Evolutionary conservation across 2,329 filamentous ascomycete genomes (phyloP), one percentile per base, ranked within the genome.

Genomic region (Colletotrichum simmondsii): DNA sequence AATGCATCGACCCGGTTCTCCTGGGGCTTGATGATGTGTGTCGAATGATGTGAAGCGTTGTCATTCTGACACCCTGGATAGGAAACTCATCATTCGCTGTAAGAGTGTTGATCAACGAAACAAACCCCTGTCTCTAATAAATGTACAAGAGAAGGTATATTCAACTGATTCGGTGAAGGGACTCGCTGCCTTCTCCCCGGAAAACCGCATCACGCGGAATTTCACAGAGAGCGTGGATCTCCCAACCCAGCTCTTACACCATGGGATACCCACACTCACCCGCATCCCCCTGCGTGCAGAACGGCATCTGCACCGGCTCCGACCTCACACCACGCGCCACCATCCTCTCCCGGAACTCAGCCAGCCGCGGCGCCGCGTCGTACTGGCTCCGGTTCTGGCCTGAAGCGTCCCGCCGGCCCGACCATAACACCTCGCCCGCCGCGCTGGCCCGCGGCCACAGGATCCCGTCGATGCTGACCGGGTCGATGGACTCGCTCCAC

Each of bases 401-500:
- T 19, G 85, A 80, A 2, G 85, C 87, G 78, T 95, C 93, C 72
- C 89, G 88, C 67, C 88, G 83, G 64, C 94, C 94, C 53, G 91
- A 93, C 95, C 95, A 97, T 59, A 96, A 86, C 1, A 95, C 91
- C 83, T 97, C 95, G 30, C 89, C 93, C 0, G 92, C 93, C 0
- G 93, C 94, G 64, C 88, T 89, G 1, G 90, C 91, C 6, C 95
- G 88, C 8, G 95, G 94, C 95, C 94, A 97, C 10, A 96, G 83
- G 81, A 94, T 90, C 46, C 85, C 85, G 83, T 97, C 94, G 16
- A 97, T 80, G 79, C 92, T 95, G n/a, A 90, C 84, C 3, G 90
- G 83, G 81, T 98, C 95, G 74, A 89, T 87, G n/a, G 92, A 92
- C 84, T 97, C 95, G 75, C 89, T 89, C 94, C 94, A 98, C 71